A percentile compares a stretch with the other conserved stretches of the same genome.
phyloP scores from a whole-genome alignment of 805 yeast genomes.

The Lachancea waltii region DNA sequence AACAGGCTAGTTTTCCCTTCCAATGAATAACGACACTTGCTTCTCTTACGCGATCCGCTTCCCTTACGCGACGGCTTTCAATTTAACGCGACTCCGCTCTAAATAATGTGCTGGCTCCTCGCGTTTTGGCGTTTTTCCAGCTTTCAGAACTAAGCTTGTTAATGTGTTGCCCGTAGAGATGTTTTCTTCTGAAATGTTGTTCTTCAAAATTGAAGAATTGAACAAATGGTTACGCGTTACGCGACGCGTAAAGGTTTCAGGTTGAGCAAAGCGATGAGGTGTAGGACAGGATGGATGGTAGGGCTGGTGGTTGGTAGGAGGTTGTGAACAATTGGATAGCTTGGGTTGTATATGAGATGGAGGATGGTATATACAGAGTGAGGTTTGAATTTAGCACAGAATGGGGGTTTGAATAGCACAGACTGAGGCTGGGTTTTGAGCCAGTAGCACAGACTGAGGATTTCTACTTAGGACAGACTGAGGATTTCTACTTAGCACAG shows the following conservation, averaged over 20 bases:
- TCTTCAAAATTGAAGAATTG: not conserved
- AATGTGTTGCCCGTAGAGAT: not conserved
- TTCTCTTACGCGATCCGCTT: conserved; percentile 3
- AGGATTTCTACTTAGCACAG: too few relatives aligned
- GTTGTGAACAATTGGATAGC: too few relatives aligned
- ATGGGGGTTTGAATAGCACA: too few relatives aligned
- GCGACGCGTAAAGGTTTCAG: not conserved
- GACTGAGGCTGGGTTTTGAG: too few relatives aligned
- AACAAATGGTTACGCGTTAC: conserved; percentile 2
- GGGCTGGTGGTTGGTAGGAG: too few relatives aligned
- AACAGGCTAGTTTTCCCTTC: conserved; percentile 2
- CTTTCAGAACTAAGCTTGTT: not conserved
- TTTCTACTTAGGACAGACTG: too few relatives aligned
- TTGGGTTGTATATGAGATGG: too few relatives aligned
- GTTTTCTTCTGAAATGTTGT: not conserved
- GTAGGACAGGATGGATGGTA: too few relatives aligned
- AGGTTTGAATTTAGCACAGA: too few relatives aligned
- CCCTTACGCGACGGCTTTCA: not conserved
- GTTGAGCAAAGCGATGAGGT: not conserved
- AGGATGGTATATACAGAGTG: too few relatives aligned
- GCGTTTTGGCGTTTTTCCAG: conserved; percentile 6
- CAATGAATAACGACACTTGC: not conserved
- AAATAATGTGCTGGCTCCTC: not conserved
- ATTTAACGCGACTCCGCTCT: not conserved
- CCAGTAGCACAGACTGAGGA: too few relatives aligned